Evolutionary conservation across 495 filamentous ascomycete genomes (phyloP).

Genomic region (Trichoderma gamsii): DNA sequence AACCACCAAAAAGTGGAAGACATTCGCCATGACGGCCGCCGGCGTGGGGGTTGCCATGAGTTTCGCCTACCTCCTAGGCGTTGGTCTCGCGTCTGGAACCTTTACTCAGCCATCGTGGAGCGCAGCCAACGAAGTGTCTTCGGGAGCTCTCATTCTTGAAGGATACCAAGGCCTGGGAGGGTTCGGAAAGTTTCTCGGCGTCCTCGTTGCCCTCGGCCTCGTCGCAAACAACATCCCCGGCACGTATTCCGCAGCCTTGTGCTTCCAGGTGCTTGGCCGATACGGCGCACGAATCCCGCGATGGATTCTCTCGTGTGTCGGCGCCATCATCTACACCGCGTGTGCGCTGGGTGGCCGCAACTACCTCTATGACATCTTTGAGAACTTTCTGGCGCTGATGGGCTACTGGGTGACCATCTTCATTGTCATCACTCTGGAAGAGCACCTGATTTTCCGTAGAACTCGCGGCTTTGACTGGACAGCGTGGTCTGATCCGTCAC

Average conservation of each 20-base stretch:
- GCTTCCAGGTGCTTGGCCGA: constrained; percentile 60
- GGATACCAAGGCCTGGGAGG: constrained; percentile 54
- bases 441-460: constrained; percentile 57
- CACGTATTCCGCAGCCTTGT: constrained; percentile 63
- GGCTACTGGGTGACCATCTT: constrained; percentile 68
- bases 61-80: constrained; percentile 59
- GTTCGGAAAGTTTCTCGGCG: constrained; percentile 69
- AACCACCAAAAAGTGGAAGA: constrained; percentile 45
- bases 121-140: constrained; percentile 49
- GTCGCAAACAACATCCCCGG: constrained; percentile 66
- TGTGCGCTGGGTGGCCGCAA: constrained; percentile 60
- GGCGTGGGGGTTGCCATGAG: constrained; percentile 24
- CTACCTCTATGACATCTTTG: constrained; percentile 57
- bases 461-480: constrained; percentile 52
- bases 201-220: constrained; percentile 63
- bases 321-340: constrained; percentile 54
- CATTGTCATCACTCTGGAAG: constrained; percentile 57
- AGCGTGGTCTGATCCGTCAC: constrained; percentile 51
- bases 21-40: constrained; percentile 32
- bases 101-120: constrained; percentile 45
- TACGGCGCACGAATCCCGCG: constrained; percentile 53
- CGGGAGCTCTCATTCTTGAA: constrained; percentile 63
- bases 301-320: constrained; percentile 56
- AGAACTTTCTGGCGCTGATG: constrained; percentile 68
- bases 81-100: constrained; percentile 61